Evolutionary conservation across 257 asterid species (phyloP).

Genomic region (Perilla frutescens): DNA sequence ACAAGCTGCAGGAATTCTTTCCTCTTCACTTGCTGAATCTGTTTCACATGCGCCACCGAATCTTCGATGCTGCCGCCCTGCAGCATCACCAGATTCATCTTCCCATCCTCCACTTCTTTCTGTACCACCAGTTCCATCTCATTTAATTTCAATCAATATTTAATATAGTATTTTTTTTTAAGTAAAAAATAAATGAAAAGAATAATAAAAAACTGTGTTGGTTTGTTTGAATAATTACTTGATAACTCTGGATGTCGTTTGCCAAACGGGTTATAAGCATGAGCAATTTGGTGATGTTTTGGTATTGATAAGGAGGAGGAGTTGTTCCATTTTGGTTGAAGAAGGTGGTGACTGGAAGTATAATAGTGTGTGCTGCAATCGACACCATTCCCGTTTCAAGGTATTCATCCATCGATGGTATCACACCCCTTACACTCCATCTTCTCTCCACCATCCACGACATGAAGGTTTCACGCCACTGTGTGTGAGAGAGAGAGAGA

Average conservation of each 20-base stretch:
- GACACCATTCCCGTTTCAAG: conserved; percentile 53
- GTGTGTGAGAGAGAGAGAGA: background rate
- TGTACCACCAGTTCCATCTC: conserved; percentile 24
- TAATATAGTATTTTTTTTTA: too few species aligned
- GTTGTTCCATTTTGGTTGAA: conserved; percentile 1
- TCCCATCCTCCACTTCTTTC: conserved; percentile 64
- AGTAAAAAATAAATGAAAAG: background rate
- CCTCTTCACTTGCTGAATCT: conserved; percentile 35
- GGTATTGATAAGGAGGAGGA: conserved; percentile 28
- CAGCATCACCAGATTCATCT: conserved; percentile 56
- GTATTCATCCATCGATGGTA: conserved; percentile 54
- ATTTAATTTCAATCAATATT: too few species aligned
- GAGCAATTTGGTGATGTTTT: conserved; percentile 53
- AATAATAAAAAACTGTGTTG: too few species aligned
- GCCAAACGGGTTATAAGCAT: conserved; percentile 52
- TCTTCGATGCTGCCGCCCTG: conserved; percentile 46
- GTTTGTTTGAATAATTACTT: conserved; percentile 40
- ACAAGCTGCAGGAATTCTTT: conserved; percentile 53
- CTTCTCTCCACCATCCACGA: conserved; percentile 69
- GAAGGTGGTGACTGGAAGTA: conserved; percentile 52
- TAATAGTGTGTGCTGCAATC: conserved; percentile 46
- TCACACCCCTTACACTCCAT: conserved; percentile 53
- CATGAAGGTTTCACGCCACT: conserved; percentile 64
- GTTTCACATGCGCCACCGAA: conserved; percentile 43
- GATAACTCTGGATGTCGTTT: conserved; percentile 65